Evolutionary conservation across 331 rosid species (phyloP).

Genomic region (Stylosanthes scabra): DNA sequence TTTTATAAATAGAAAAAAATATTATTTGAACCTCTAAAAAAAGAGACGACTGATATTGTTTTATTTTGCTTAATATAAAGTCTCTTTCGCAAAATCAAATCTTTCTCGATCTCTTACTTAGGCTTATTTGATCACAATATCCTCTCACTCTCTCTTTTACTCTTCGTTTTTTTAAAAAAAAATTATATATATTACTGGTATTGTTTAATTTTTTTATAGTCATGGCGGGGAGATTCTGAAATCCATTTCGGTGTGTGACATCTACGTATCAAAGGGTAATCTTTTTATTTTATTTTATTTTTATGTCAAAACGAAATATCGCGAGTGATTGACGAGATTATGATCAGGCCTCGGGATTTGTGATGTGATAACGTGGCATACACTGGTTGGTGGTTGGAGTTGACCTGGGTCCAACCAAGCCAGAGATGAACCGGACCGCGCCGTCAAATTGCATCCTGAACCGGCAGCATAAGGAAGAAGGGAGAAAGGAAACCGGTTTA

Average conservation of each 20-base stretch:
- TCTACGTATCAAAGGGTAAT: neutral
- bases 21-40: no score
- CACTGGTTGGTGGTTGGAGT: constrained; percentile 29
- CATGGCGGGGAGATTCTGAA: constrained; percentile 74
- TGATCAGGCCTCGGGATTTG: constrained; percentile 44
- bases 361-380: neutral
- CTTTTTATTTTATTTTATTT: neutral
- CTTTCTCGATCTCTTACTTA: constrained; percentile 53
- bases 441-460: constrained; percentile 48
- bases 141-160: neutral
- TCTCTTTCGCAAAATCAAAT: constrained; percentile 60
- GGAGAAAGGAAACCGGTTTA: no score
- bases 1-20: no score
- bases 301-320: constrained; percentile 27
- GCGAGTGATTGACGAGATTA: constrained; percentile 43
- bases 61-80: neutral
- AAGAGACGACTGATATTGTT: neutral
- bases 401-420: constrained; percentile 52
- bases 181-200: neutral
- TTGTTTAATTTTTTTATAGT: constrained; percentile 11
- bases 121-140: constrained; percentile 50
- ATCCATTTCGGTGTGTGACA: constrained; percentile 63
- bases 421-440: constrained; percentile 18
- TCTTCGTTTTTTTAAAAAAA: neutral
- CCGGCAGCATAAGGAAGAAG: constrained; percentile 7